phyloP scores from a whole-genome alignment of 2,329 filamentous ascomycete genomes.

The Phialophora verrucosa region DNA sequence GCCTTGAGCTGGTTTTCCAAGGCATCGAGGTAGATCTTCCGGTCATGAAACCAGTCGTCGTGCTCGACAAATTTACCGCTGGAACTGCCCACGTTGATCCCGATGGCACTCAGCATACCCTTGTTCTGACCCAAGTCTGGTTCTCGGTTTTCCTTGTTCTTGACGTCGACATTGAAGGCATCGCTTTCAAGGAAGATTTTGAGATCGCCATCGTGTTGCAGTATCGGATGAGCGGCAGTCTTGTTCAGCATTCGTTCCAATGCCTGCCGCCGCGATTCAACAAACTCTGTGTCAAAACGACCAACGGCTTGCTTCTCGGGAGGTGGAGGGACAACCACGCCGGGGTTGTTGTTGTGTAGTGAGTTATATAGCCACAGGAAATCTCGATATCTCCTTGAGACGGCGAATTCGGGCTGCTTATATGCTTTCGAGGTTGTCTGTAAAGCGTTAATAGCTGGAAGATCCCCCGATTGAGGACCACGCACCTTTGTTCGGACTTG shows the following conservation, averaged over 20 bases:
- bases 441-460: constrained; percentile 36
- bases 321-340: constrained; percentile 91
- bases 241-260: constrained; percentile 99
- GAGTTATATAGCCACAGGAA: constrained; percentile 98
- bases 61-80: constrained; percentile 91
- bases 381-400: constrained; percentile 91
- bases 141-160: constrained; percentile 94
- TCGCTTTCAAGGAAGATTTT: constrained; percentile 98
- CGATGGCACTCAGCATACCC: constrained; percentile 85
- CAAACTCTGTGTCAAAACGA: constrained; percentile 94
- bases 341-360: constrained; percentile 91
- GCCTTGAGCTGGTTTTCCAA: constrained; percentile 89
- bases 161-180: constrained; percentile 92
- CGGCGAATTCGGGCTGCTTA: constrained; percentile 86
- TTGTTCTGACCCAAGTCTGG: constrained; percentile 87
- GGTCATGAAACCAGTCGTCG: constrained; percentile 99
- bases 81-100: constrained; percentile 75
- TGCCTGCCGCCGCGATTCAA: constrained; percentile 87
- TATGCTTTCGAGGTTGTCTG: constrained; percentile 97
- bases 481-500: constrained; percentile 87
- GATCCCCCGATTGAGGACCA: constrained; percentile 14
- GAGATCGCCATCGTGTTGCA: constrained; percentile 91
- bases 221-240: constrained; percentile 81
- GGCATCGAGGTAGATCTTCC: constrained; percentile 90
- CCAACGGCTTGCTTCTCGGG: constrained; percentile 98